Base-by-base conservation (phyloP, 331 rosid genomes). In the Pyracantha coccinea region DNA sequence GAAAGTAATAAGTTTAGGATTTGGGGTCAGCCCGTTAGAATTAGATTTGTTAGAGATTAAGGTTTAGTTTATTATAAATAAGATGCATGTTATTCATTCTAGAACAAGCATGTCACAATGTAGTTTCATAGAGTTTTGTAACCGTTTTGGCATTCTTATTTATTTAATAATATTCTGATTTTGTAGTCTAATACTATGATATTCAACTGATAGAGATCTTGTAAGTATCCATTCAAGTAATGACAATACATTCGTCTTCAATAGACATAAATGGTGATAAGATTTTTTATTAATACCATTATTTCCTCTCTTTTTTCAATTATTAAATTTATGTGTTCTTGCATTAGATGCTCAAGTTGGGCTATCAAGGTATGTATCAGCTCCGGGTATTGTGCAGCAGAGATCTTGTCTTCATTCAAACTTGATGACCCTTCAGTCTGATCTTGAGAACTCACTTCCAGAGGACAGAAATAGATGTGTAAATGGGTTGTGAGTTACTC, bases 381-480 rank as follows among this genome's bases (percentile, higher is more conserved):
- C 99, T 78, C 97, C 99, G 2, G 99, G 97, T 71, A 94, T 92
- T 82, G 90, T 94, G 55, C 97, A 90, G 73, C 97, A 92, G 87
- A 90, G 87, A 86, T 87, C 93, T 70, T 80, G 91, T 83, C 96
- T 94, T 76, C 90, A 85, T 75, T 90, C 97, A 59, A 97, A 89
- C 71, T 81, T 94, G 81, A 85, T 78, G 91, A 79, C 89, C 75
- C 93, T 92, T 79, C 93, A 92, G 76, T 92, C 91, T 1, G 97
- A 90, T 80, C 97, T 92, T 68, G 97, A 94, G 71, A 94, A 82
- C 81, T 92, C 99, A 71, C 93, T 92, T 80, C 99, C 97, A 20
- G 99, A 89, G 83, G 99, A 92, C 79, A 86, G 99, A 86, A 92
- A 88, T 83, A 88, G 96, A 86, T 91, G 92, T 82, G 92, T 94